Base-by-base conservation (phyloP, 116 monocot genomes). In the Iris pallida region DNA sequence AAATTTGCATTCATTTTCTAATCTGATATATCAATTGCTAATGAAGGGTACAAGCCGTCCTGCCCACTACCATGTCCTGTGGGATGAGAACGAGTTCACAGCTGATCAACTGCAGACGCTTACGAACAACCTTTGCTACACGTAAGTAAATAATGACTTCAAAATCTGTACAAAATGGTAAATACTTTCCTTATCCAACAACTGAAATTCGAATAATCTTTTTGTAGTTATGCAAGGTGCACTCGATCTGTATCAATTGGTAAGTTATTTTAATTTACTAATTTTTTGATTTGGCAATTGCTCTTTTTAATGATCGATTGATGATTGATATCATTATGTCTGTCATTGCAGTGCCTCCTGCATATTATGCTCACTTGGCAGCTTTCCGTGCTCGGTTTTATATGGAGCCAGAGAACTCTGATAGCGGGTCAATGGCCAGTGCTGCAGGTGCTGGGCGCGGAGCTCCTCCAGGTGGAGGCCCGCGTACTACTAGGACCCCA, bases 311-410 rank as follows among this genome's bases (percentile, higher is more conserved):
- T 30, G 30, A 30, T 30, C 3, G 2, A 30, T 30, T 30, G 30
- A 30, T 30, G 30, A 53, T 70, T n/a, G n/a, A n/a, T n/a, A n/a
- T n/a, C n/a, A n/a, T n/a, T 30, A 30, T n/a, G 42, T 55, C 13
- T n/a, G 16, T 59, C 0, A 48, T 70, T 65, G 72, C 76, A 90
- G 90, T 88, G 16, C 87, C 90, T 4, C 88, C 81, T 53, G 93
- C 93, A 17, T 93, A 84, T 45, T 93, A 93, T 41, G 93, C 93
- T n/a, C 93, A 93, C 78, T 68, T 88, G 55, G 88, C 88, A 59
- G 92, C 92, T 6, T 88, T 86, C 72, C 81, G 92, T 53, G 92
- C 92, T 19, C 83, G 93, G 43, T 93, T 83, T 45, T 93, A 89
- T 61, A 77, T 89, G 89, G 86, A 82, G 45, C 81, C 86, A 6